Conservation (phyloP, 1,139 yeast species). For the Taphrina wiesneri region DNA sequence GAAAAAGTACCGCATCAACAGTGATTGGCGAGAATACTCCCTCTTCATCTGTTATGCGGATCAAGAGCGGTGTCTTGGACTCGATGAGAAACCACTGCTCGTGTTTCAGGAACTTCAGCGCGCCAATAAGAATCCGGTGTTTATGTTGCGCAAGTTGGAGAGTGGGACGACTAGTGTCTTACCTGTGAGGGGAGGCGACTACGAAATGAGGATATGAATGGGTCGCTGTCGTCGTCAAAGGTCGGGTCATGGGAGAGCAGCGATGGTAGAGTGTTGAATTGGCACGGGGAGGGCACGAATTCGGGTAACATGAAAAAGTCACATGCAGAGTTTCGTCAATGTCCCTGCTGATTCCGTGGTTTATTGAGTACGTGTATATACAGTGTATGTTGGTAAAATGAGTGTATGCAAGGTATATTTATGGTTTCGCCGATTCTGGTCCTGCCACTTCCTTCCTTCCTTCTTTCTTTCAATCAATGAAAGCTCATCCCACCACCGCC, state of each 20-base stretch:
- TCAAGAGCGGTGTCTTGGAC: conserved; percentile 76
- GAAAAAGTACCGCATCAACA: conserved; percentile 77
- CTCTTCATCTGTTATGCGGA: conserved; percentile 70
- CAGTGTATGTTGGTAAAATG: neutral
- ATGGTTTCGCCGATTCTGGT: too few relatives aligned
- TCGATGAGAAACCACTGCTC: conserved; percentile 84
- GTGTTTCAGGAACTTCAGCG: conserved; percentile 88
- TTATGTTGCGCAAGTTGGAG: conserved; percentile 65
- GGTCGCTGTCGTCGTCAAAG: too few relatives aligned
- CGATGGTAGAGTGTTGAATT: too few relatives aligned
- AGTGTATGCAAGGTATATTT: neutral
- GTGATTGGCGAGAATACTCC: conserved; percentile 87
- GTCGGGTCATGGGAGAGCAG: too few relatives aligned
- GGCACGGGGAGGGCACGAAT: too few relatives aligned
- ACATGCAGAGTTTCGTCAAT: too few relatives aligned
- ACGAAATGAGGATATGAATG: neutral
- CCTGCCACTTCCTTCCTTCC: too few relatives aligned
- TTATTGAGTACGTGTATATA: too few relatives aligned
- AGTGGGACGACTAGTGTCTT: neutral
- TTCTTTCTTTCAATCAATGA: too few relatives aligned
- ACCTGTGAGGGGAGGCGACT: conserved; percentile 5
- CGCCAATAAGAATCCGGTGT: conserved; percentile 85
- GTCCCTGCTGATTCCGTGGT: too few relatives aligned
- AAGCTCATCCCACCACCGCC: conserved; percentile 4
- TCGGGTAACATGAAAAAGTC: too few relatives aligned